Percentiles rank a stretch among this genome's conserved stretches.
Evolutionary conservation across 1,284 basidiomycete species (phyloP).

Genomic region (Austroboletus novae-zelandiae): DNA sequence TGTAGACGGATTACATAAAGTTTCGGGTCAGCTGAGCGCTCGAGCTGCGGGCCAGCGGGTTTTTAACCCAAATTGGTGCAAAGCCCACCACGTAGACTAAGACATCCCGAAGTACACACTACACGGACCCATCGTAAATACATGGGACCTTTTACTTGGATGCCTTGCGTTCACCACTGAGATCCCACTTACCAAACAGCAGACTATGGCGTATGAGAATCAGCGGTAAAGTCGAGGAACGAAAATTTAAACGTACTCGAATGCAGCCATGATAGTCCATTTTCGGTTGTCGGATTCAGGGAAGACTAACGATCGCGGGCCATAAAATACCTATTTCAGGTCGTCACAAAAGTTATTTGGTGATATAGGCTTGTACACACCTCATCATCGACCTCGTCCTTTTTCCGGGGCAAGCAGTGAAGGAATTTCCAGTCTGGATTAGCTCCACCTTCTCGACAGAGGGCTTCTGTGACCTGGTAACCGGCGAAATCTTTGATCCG

Average conservation of each 20-base stretch:
- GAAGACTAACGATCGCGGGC: slow-evolving; percentile 72
- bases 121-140: too few relatives aligned
- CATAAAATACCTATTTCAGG: slow-evolving; percentile 64
- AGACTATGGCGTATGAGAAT: slow-evolving; percentile 32
- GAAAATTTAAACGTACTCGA: slow-evolving; percentile 60
- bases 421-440: slow-evolving; percentile 92
- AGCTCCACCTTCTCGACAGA: slow-evolving; percentile 78
- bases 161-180: slow-evolving; percentile 24
- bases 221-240: neutral
- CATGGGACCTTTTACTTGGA: neutral
- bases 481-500: slow-evolving; percentile 87
- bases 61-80: too few relatives aligned
- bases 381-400: slow-evolving; percentile 93
- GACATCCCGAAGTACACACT: too few relatives aligned
- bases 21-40: too few relatives aligned
- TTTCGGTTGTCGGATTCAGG: slow-evolving; percentile 84
- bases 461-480: slow-evolving; percentile 90
- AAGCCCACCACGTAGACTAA: too few relatives aligned
- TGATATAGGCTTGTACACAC: slow-evolving; percentile 41
- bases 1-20: neutral
- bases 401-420: slow-evolving; percentile 93
- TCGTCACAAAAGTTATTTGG: neutral
- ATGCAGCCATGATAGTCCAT: slow-evolving; percentile 91
- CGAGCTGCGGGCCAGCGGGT: too few relatives aligned
- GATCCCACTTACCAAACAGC: slow-evolving; percentile 51